Evolutionary conservation across 345 rosid genomes (phyloP), one percentile per base, ranked within the genome.

Genomic region (Eucalyptus decipiens): DNA sequence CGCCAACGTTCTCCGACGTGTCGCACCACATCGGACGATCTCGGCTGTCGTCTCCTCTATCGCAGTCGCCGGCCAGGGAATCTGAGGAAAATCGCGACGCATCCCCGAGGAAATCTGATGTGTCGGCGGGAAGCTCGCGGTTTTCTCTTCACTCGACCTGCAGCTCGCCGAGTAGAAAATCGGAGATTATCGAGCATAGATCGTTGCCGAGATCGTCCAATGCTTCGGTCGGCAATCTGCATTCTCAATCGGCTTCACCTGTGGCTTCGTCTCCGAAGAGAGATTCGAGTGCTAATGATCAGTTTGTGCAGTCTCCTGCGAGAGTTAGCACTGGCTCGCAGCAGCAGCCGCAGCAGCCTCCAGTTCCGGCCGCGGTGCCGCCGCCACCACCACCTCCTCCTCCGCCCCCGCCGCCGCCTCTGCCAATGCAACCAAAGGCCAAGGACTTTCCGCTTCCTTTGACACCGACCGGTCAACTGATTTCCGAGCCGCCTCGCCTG

Each of bases 401-500:
- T 0, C 94, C 93, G 0, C 94, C 95, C 0, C 94, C 94, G 0
- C 93, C 91, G 0, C 92, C 89, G 1, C 89, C 87, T 5, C 91
- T 86, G 13, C 95, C 92, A 1, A 91, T 94, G 2, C 93, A 92
- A 2, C 95, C 90, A 23, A 89, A 88, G 86, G 88, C 56, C 26
- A 90, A 91, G 95, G 88, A 90, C 83, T 83, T 88, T 67, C 94
- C 93, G 42, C 90, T 62, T 67, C 92, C 92, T 15, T 86, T 86
- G 80, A 93, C 94, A 48, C 91, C 91, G 10, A 90, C 90, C 50
- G 92, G 91, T 89, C 93, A 90, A 85, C 89, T 90, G 34, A 91
- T 94, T 83, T 91, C 95, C 28, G 91, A 90, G 91, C 98, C 97
- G 3, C 97, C 97, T 5, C 92, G 90, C 28, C 93, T 95, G 88